Evolutionary conservation across 2,329 filamentous ascomycete species (phyloP), one percentile per base, ranked within the genome.

Genomic region (Penicillium sp.): DNA sequence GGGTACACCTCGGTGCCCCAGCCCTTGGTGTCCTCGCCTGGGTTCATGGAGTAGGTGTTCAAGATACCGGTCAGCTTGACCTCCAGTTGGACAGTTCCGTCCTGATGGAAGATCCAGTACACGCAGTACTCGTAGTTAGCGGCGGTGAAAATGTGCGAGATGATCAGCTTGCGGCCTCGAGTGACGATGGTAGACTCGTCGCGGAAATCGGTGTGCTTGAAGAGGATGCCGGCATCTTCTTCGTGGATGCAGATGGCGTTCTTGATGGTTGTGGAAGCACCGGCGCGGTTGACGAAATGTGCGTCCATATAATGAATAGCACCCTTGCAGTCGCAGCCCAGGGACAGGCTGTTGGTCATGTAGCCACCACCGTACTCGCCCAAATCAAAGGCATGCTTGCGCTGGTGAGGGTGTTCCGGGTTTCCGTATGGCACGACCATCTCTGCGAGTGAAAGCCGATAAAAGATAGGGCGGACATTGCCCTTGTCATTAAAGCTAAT

Each of bases 191-290:
- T 83, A 0, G 89, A 92, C 39, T 94, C 88, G 66, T 96, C 92
- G 33, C 92, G 83, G 81, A 96, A 96, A 73, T 96, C 92, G 14
- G 85, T 91, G 74, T 95, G 90, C 76, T 96, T 96, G 82, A 95
- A 96, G 0, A 96, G 78, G 53, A 96, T 94, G 5, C 92, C 92
- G 2, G 84, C 83, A 59, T 96, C 92, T 74, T 96, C 92, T 70
- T 96, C 92, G 73, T 96, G 92, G 59, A 96, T 92, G 71, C 92
- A 96, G 61, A 96, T 88, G 33, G 92, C 92, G 66, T 96, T 96
- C 78, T 95, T 92, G 76, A 96, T 90, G 1, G 85, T 88, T 4
- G 85, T 84, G 25, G 88, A 78, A n/a, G 82, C 81, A 22, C 92
- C 92, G 4, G 84, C 82, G 13, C 84, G 81, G 53, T 90, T 90